Percentiles rank a stretch among this genome's conserved stretches.
Conservation (phyloP, 768 basidiomycete species). For the Pleurotus salmoneostramineus region DNA sequence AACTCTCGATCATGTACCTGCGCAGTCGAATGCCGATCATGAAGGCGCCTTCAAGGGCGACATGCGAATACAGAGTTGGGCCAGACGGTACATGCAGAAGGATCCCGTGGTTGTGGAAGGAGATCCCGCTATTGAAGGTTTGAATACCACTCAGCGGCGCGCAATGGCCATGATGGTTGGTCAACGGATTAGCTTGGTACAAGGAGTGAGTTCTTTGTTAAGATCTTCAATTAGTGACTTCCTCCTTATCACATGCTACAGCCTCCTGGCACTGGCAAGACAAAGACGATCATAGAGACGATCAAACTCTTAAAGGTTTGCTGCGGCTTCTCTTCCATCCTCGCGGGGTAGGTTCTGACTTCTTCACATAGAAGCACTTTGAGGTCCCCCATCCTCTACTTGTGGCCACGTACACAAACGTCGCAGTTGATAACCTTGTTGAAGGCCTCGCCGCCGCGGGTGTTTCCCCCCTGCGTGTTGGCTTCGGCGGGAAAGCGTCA, state of each 20-base stretch:
- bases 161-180: conserved; percentile 89
- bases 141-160: conserved; percentile 76
- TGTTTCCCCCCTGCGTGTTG: conserved; percentile 75
- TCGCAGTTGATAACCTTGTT: conserved; percentile 88
- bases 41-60: conserved; percentile 64
- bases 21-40: conserved; percentile 8
- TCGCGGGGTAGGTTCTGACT: neutral
- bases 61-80: conserved; percentile 81
- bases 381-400: conserved; percentile 80
- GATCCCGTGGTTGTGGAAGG: conserved; percentile 69
- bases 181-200: conserved; percentile 73
- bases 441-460: conserved; percentile 60
- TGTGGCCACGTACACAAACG: conserved; percentile 93
- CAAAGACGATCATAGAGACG: conserved; percentile 86
- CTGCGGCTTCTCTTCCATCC: neutral
- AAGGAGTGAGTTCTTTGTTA: conserved; percentile 59
- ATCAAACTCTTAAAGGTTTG: conserved; percentile 73
- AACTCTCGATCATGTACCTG: conserved; percentile 30
- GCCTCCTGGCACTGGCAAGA: conserved; percentile 94
- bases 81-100: conserved; percentile 52
- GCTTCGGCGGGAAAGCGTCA: conserved; percentile 52
- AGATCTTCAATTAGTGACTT: neutral
- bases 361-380: conserved; percentile 56
- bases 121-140: conserved; percentile 60
- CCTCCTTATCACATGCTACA: conserved; percentile 21